Conservation (phyloP, 352 stramenopile species). For the Phytophthora boehmeriae region DNA sequence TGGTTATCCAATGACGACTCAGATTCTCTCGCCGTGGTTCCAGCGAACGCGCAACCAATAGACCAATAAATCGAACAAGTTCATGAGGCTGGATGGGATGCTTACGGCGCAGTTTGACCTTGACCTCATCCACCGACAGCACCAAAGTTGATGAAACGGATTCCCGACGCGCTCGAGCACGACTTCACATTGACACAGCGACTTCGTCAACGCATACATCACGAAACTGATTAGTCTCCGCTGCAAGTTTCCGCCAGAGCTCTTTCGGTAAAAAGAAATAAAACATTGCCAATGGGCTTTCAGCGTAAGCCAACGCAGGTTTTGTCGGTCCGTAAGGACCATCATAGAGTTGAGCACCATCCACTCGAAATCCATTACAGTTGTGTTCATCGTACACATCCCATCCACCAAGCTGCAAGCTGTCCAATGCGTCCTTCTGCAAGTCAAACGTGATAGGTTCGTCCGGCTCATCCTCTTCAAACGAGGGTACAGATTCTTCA, state of each 20-base stretch:
- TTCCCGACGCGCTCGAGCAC: neutral
- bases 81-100: constrained; percentile 2
- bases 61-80: constrained; percentile 4
- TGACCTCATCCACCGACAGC: constrained; percentile 7
- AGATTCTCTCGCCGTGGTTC: constrained; percentile 2
- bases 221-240: constrained; percentile 2
- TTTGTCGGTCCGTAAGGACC: too few relatives aligned
- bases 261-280: constrained; percentile 10
- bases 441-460: too few relatives aligned
- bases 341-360: too few relatives aligned
- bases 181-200: neutral
- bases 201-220: neutral
- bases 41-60: constrained; percentile 4
- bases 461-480: too few relatives aligned
- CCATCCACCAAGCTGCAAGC: too few relatives aligned
- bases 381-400: too few relatives aligned
- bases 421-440: too few relatives aligned
- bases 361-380: too few relatives aligned
- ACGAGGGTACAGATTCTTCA: too few relatives aligned
- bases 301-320: too few relatives aligned
- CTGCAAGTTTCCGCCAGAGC: constrained; percentile 2
- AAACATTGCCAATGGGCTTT: too few relatives aligned
- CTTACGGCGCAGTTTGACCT: neutral
- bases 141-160: constrained; percentile 1
- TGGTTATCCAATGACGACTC: constrained; percentile 5